Evolutionary conservation across 2,329 filamentous ascomycete genomes (phyloP).

Genomic region (Phyllosticta citriasiana): DNA sequence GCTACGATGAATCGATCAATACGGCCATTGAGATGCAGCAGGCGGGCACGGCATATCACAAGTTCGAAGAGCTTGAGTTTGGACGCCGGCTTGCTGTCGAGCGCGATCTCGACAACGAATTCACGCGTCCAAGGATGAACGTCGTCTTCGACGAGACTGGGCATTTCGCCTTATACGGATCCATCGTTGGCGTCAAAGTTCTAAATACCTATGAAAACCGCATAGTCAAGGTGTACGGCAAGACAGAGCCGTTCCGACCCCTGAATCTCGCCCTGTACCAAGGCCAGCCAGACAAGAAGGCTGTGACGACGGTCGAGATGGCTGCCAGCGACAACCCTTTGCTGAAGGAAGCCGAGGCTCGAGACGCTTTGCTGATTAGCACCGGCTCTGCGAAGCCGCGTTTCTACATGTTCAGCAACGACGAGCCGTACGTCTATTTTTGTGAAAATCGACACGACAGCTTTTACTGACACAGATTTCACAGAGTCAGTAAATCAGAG

Average conservation of each 20-base stretch:
- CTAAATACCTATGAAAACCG: slow-evolving; percentile 93
- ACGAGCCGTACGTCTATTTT: slow-evolving; percentile 47
- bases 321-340: slow-evolving; percentile 90
- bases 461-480: slow-evolving; percentile 4
- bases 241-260: slow-evolving; percentile 77
- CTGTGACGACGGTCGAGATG: slow-evolving; percentile 90
- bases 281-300: slow-evolving; percentile 89
- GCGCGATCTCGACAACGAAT: slow-evolving; percentile 66
- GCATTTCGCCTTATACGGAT: slow-evolving; percentile 90
- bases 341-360: slow-evolving; percentile 78
- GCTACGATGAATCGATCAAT: slow-evolving; percentile 87
- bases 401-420: slow-evolving; percentile 98
- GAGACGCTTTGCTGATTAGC: slow-evolving; percentile 78
- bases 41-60: slow-evolving; percentile 71
- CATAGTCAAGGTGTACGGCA: slow-evolving; percentile 80
- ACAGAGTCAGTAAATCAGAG: slow-evolving; percentile 60
- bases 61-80: slow-evolving; percentile 85
- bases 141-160: slow-evolving; percentile 93
- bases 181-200: slow-evolving; percentile 84
- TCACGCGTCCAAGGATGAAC: slow-evolving; percentile 62
- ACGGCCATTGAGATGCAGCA: slow-evolving; percentile 93
- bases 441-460: background rate
- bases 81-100: slow-evolving; percentile 79
- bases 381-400: slow-evolving; percentile 81
- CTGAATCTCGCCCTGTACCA: slow-evolving; percentile 84